Percentiles rank a stretch among this genome's conserved stretches.
These are phyloP conservation scores for Metarhizium album DNA, from an alignment of 2,329 filamentous ascomycete genomes.

Conservation along the genomic window DNA sequence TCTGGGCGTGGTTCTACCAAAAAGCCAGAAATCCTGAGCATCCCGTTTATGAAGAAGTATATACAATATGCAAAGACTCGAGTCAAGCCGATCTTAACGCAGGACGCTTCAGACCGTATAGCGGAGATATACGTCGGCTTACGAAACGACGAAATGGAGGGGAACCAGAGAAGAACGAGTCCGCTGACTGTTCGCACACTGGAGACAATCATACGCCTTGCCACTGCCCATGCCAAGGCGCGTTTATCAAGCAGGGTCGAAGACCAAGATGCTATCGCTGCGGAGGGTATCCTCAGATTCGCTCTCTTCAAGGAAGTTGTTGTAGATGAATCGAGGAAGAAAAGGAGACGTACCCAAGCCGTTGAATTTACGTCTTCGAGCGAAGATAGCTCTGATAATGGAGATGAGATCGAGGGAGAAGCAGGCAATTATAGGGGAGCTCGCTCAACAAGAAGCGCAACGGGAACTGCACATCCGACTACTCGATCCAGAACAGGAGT, in stretches of 20 bases:
- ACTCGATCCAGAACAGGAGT: constrained; percentile 1
- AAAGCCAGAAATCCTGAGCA: constrained; percentile 80
- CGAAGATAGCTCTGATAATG: constrained; percentile 47
- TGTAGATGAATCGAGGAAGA: constrained; percentile 67
- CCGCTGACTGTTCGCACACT: constrained; percentile 95
- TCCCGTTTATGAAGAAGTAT: constrained; percentile 98
- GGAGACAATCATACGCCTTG: constrained; percentile 94
- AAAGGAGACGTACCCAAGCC: constrained; percentile 61
- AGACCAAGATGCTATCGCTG: constrained; percentile 75
- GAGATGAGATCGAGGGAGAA: constrained; percentile 44
- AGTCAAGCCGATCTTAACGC: constrained; percentile 81
- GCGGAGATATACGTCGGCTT: constrained; percentile 83
- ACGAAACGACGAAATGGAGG: constrained; percentile 90
- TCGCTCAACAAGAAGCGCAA: constrained; percentile 18
- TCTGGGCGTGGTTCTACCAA: constrained; percentile 63
- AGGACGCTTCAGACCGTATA: constrained; percentile 86
- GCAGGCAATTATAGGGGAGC: constrained; percentile 45
- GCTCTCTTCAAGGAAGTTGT: constrained; percentile 96
- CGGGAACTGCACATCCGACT: not conserved
- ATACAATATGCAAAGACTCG: constrained; percentile 95
- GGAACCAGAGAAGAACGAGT: constrained; percentile 85
- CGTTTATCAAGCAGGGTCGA: constrained; percentile 82
- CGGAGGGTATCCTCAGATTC: constrained; percentile 83
- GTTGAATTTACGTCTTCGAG: constrained; percentile 48
- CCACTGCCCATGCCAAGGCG: constrained; percentile 90